These are phyloP conservation scores for Capsicum pubescens DNA, from an alignment of 257 asterid species.

Conservation along the genomic window DNA sequence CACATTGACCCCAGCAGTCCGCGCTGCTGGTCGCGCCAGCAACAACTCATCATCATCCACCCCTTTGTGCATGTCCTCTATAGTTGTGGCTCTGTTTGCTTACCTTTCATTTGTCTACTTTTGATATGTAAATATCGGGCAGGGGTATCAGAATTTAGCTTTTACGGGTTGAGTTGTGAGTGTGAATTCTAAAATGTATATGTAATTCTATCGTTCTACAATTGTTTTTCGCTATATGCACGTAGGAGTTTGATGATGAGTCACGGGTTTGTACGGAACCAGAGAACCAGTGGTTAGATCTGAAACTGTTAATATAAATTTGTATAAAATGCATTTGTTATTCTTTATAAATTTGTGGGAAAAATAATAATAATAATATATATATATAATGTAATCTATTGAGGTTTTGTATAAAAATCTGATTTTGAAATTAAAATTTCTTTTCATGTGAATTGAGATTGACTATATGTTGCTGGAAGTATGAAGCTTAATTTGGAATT, in stretches of 20 bases:
- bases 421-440: not conserved
- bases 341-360: too few species aligned
- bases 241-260: not conserved
- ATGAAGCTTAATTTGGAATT: too few species aligned
- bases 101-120: conserved; percentile 14
- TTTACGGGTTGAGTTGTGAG: not conserved
- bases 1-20: not conserved
- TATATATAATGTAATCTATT: not conserved
- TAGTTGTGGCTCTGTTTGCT: not conserved
- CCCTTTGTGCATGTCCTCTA: not conserved
- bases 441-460: not conserved
- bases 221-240: not conserved
- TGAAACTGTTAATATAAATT: not conserved
- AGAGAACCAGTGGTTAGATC: not conserved
- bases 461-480: not conserved
- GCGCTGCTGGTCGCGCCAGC: not conserved
- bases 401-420: not conserved
- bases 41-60: conserved; percentile 13
- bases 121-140: not conserved
- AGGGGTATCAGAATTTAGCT: not conserved
- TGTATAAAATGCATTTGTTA: not conserved
- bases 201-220: not conserved
- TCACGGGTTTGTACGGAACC: not conserved
- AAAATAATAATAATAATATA: too few species aligned
- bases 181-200: not conserved